phyloP scores from a whole-genome alignment of 2,329 filamentous ascomycete genomes.

The Trichoderma arundinaceum region DNA sequence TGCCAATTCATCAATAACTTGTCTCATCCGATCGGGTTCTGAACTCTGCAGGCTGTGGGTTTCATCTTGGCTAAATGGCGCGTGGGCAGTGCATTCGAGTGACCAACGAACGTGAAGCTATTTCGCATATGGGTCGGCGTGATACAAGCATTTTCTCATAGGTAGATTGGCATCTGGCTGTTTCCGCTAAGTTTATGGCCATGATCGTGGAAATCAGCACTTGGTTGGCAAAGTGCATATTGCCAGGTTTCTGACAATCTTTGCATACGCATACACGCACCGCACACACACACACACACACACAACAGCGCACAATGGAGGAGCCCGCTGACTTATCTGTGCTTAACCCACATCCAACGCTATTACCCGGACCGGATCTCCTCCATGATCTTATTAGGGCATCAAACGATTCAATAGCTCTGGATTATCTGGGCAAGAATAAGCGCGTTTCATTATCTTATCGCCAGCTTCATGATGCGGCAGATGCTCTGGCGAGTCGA shows the following conservation, averaged over 20 bases:
- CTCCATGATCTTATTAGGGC: slow-evolving; percentile 66
- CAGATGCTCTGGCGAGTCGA: slow-evolving; percentile 60
- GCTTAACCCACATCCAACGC: slow-evolving; percentile 51
- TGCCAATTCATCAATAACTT: slow-evolving; percentile 12
- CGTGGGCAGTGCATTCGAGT: background rate
- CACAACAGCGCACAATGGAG: slow-evolving; percentile 7
- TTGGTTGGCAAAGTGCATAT: slow-evolving; percentile 16
- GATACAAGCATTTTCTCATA: slow-evolving; percentile 21
- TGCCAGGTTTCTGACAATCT: slow-evolving; percentile 4
- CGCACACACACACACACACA: background rate
- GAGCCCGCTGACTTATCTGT: slow-evolving; percentile 48
- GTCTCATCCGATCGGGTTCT: background rate
- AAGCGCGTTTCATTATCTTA: slow-evolving; percentile 61
- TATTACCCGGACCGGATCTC: slow-evolving; percentile 51
- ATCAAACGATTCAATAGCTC: slow-evolving; percentile 38
- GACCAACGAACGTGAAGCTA: slow-evolving; percentile 29
- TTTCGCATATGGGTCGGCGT: slow-evolving; percentile 18
- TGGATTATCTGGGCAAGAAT: slow-evolving; percentile 43
- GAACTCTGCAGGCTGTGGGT: background rate
- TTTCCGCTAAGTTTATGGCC: background rate
- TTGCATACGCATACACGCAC: slow-evolving; percentile 3
- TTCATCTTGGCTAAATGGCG: slow-evolving; percentile 20
- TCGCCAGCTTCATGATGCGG: slow-evolving; percentile 62
- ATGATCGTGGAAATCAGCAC: slow-evolving; percentile 13
- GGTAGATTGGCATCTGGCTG: slow-evolving; percentile 7